A percentile compares a stretch with the other conserved stretches of the same genome.
phyloP scores from a whole-genome alignment of 768 basidiomycete genomes.

The Symmetrospora coprosmae region DNA sequence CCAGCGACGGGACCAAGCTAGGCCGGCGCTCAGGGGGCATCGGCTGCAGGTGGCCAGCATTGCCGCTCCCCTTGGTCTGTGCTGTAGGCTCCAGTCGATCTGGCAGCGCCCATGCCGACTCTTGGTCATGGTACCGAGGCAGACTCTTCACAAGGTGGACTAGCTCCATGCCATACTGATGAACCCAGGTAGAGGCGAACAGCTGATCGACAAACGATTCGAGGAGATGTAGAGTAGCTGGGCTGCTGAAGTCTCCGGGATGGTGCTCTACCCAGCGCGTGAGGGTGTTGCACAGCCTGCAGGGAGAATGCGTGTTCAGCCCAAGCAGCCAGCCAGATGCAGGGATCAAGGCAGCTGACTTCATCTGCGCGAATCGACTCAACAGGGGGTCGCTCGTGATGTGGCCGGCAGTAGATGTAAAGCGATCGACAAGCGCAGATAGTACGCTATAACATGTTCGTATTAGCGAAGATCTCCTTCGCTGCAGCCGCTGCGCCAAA shows the following conservation, averaged over 20 bases:
- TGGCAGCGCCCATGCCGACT: conserved; percentile 29
- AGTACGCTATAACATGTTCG: conserved; percentile 22
- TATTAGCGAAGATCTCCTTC: not conserved
- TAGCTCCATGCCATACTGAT: conserved; percentile 32
- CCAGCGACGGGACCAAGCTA: not conserved
- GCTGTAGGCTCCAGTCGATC: no score
- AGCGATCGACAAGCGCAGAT: conserved; percentile 28
- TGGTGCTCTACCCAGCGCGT: conserved; percentile 29
- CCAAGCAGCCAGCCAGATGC: not conserved
- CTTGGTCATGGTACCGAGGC: conserved; percentile 14
- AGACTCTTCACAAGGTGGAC: conserved; percentile 22
- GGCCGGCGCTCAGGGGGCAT: not conserved
- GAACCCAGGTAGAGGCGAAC: conserved; percentile 28
- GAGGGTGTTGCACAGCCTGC: conserved; percentile 30
- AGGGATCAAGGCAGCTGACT: conserved; percentile 14
- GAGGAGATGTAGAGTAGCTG: conserved; percentile 21
- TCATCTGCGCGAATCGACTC: conserved; percentile 31
- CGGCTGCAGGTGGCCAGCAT: not conserved
- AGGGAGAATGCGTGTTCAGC: not conserved
- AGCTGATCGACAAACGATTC: conserved; percentile 26
- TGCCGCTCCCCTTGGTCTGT: no score
- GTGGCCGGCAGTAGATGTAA: conserved; percentile 22
- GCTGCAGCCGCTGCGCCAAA: not conserved
- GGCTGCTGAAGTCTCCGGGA: conserved; percentile 30
- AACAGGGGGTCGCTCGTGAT: conserved; percentile 28